Conservation (phyloP, 2,329 filamentous ascomycete species). For the Akanthomyces muscarius region DNA sequence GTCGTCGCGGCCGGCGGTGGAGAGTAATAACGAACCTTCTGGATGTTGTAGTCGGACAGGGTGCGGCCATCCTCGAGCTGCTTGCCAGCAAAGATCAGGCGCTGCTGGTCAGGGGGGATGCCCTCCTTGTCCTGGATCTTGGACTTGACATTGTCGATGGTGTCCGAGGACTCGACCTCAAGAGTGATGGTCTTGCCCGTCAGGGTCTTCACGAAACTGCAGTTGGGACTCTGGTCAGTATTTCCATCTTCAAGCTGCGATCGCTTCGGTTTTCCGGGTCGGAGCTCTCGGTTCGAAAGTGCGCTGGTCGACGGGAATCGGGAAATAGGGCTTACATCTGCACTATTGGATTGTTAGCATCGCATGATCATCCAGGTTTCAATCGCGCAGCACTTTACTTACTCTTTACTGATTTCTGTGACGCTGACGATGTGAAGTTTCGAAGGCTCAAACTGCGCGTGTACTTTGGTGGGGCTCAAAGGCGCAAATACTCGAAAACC, state of each 20-base stretch:
- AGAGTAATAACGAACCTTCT: conserved; percentile 66
- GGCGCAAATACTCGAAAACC: conserved; percentile 32
- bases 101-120: conserved; percentile 96
- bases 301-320: conserved; percentile 23
- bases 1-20: background rate
- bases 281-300: background rate
- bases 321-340: conserved; percentile 69
- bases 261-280: background rate
- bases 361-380: background rate
- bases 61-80: conserved; percentile 98
- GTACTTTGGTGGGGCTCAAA: conserved; percentile 42
- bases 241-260: background rate
- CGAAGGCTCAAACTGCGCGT: conserved; percentile 34
- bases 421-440: conserved; percentile 42
- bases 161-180: conserved; percentile 88
- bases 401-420: conserved; percentile 56
- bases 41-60: conserved; percentile 97
- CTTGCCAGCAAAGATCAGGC: conserved; percentile 98
- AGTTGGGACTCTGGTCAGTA: conserved; percentile 20
- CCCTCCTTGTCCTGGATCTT: conserved; percentile 99
- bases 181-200: conserved; percentile 98
- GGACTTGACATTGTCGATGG: conserved; percentile 99
- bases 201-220: conserved; percentile 99
- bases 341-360: conserved; percentile 62
- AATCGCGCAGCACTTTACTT: conserved; percentile 35